Evolutionary conservation across 2,329 filamentous ascomycete genomes (phyloP), one percentile per base, ranked within the genome.

Genomic region (Mycosphaerella arachidis): DNA sequence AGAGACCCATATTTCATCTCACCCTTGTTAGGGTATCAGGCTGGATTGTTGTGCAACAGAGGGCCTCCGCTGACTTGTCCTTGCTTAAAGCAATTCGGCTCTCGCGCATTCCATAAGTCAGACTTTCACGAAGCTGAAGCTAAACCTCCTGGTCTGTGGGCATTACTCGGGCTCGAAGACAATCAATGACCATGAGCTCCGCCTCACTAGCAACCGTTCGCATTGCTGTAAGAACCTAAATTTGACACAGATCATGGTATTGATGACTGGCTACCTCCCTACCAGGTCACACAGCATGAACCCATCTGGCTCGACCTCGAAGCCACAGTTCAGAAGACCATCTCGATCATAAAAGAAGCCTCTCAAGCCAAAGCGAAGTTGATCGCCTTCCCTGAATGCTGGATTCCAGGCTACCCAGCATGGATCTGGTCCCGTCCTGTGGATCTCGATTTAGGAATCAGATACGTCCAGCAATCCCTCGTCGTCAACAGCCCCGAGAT

Each of bases 231-330:
- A 48, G 48, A 55, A 16, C 20, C 13, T 3, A 13, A 27, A 12
- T 18, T 48, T 10, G 35, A n/a, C 24, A 52, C 40, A 1, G 7
- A 12, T 8, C 13, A 18, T 35, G 48, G 24, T 16, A 50, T 30
- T 35, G 24, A 24, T n/a, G 18, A 20, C 33, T 48, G 30, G 29
- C 16, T 43, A 27, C 48, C 4, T 13, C 18, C 12, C 78, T 83
- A 5, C 81, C 79, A 30, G 81, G 62, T 81, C 12, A 78, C 82
- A 0, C 84, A 87, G 67, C 79, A 81, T 6, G 85, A 87, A 70
- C 83, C 84, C 0, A 78, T 75, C 1, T 87, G 84, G 84, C 76
- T 87, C 7, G 81, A 88, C 65, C 77, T 87, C 1, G 73, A 79
- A 7, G 80, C 70, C 0, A 76, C 78, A 1, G 80, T 87, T 1